These are phyloP conservation scores for Dovyalis caffra DNA, from an alignment of 345 rosid genomes.

Conservation along the genomic window DNA sequence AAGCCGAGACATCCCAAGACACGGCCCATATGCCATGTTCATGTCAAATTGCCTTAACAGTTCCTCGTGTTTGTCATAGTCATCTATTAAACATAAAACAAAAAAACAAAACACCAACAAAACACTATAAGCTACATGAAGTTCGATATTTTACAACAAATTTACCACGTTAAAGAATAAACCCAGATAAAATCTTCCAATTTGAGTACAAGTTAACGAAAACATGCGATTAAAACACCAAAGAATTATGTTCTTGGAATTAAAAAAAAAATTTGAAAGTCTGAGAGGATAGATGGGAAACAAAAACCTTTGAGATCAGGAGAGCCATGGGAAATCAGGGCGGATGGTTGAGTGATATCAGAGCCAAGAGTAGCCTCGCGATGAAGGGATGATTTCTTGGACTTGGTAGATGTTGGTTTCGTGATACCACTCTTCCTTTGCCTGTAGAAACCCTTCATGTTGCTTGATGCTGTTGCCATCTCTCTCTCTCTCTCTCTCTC, in stretches of 20 bases:
- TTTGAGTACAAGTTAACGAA: background rate
- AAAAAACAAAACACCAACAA: slow-evolving; percentile 1
- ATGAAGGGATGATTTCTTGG: background rate
- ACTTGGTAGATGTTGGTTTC: background rate
- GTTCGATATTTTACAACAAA: background rate
- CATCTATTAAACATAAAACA: slow-evolving; percentile 30
- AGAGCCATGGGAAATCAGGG: slow-evolving; percentile 6
- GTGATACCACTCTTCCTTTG: background rate
- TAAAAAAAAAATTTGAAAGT: background rate
- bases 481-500: background rate
- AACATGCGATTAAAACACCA: background rate
- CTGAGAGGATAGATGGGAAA: too few species aligned
- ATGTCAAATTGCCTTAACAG: slow-evolving; percentile 70
- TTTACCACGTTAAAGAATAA: background rate
- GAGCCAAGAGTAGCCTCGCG: background rate
- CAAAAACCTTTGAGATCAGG: background rate
- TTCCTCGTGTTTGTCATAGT: slow-evolving; percentile 41
- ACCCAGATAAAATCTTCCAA: background rate
- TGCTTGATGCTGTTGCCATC: slow-evolving; percentile 1
- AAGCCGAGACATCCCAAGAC: slow-evolving; percentile 64
- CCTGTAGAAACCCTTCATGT: slow-evolving; percentile 11
- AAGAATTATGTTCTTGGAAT: background rate
- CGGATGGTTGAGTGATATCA: background rate
- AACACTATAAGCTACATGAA: background rate
- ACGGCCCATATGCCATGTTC: slow-evolving; percentile 81